phyloP scores from a whole-genome alignment of 2,329 filamentous ascomycete species.

The Pyrenophora tritici-repentis region DNA sequence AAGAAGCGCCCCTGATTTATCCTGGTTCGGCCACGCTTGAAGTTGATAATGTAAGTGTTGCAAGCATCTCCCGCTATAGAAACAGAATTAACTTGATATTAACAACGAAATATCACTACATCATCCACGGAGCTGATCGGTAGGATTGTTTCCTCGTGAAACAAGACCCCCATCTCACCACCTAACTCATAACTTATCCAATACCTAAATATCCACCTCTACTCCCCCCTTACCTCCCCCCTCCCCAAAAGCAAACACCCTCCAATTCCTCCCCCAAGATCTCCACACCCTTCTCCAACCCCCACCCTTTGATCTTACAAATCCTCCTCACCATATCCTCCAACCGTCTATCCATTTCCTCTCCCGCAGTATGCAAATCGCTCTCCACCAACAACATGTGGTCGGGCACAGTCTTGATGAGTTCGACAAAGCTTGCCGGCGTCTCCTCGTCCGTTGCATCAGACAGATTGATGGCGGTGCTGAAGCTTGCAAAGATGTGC shows the following conservation, averaged over 20 bases:
- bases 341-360: slow-evolving; percentile 76
- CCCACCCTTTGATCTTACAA: slow-evolving; percentile 79
- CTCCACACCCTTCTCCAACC: slow-evolving; percentile 69
- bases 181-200: no score
- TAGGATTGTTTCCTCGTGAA: no score
- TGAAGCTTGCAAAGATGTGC: slow-evolving; percentile 87
- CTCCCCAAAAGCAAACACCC: slow-evolving; percentile 71
- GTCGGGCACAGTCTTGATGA: slow-evolving; percentile 74
- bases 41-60: no score
- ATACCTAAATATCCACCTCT: no score
- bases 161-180: no score
- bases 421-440: slow-evolving; percentile 63
- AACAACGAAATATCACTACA: no score
- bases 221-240: no score
- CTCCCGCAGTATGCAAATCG: slow-evolving; percentile 82
- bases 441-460: slow-evolving; percentile 51
- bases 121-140: no score
- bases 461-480: slow-evolving; percentile 77
- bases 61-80: no score
- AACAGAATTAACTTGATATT: no score
- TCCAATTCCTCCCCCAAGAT: slow-evolving; percentile 76
- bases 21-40: no score
- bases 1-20: no score
- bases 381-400: slow-evolving; percentile 85
- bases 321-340: slow-evolving; percentile 77